Conservation (phyloP, 2,329 filamentous ascomycete species). For the Talaromyces sp. region DNA sequence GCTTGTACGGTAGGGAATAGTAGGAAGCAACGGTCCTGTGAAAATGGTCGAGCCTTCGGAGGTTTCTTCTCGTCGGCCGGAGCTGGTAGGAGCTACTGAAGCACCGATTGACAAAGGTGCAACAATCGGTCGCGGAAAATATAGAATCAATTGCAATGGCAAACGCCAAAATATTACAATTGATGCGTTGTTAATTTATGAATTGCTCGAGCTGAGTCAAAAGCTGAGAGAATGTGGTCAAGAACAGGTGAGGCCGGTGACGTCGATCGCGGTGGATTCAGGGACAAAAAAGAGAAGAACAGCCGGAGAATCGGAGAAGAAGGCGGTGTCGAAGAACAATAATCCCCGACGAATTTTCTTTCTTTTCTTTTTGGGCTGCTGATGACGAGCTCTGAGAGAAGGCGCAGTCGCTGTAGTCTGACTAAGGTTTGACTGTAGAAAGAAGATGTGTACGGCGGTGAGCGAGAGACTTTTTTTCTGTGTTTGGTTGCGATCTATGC, state of each 20-base stretch:
- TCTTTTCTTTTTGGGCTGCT: background rate
- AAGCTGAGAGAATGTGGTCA: background rate
- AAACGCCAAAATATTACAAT: background rate
- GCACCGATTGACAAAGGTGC: conserved; percentile 4
- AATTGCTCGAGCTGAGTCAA: background rate
- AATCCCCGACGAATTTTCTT: background rate
- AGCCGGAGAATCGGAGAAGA: background rate
- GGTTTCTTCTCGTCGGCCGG: background rate
- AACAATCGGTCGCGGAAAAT: background rate
- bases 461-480: conserved; percentile 8
- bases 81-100: conserved; percentile 1
- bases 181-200: background rate
- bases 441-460: conserved; percentile 5
- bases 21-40: background rate
- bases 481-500: background rate
- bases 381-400: background rate
- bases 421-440: background rate
- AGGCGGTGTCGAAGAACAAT: background rate
- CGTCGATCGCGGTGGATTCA: conserved; percentile 9
- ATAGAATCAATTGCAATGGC: conserved; percentile 3
- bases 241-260: conserved; percentile 1
- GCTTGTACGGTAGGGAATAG: background rate
- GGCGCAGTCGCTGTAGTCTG: conserved; percentile 1
- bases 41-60: background rate
- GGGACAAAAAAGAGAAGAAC: background rate